Base-by-base conservation (phyloP, 805 yeast species). In the Jamesozyma rosinii region DNA sequence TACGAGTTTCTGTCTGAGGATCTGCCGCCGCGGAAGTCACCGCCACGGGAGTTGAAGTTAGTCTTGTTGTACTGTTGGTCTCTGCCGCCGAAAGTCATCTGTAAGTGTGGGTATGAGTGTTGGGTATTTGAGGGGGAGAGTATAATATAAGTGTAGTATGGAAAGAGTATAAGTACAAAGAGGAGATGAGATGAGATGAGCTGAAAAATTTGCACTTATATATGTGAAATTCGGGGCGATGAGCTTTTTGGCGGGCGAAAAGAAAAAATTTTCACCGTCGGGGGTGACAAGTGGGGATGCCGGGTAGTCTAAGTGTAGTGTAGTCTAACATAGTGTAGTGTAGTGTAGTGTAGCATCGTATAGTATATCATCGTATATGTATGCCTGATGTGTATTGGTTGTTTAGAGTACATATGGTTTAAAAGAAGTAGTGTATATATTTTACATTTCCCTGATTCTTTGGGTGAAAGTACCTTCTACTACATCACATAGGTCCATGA, bases 391-490 rank as follows among this genome's bases (percentile, higher is more conserved):
- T n/a, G n/a, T n/a, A n/a, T n/a, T n/a, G n/a, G n/a, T n/a, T 31
- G 30, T 9, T n/a, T 27, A 31, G 14, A 35, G 19, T 37, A 18
- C 22, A 14, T 30, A 14, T 37, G n/a, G n/a, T 31, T 27, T 27
- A 13, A 27, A 27, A 13, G 13, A 27, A n/a, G n/a, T 24, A 8
- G 11, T 24, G 10, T 24, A 24, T 24, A 5, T 26, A 14, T 36
- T 14, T 48, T 45, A 61, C 47, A 59, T 45, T 38, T 76, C 76
- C 39, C 75, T 74, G 44, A 86, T 77, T 55, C 76, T 75, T 52
- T 78, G 83, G 20, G 80, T 71, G 66, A 86, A 90, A 45, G 75
- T 79, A 47, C 76, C 81, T 63, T 90, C 97, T 37, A 92, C 79
- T 49, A 77, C 86, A 38, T 79, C 75, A 65, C 98, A 92, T 59